A percentile compares a stretch with the other conserved stretches of the same genome.
These are phyloP conservation scores for Litsea cubeba DNA, from an alignment of 164 flowering plant genomes.

Conservation along the genomic window DNA sequence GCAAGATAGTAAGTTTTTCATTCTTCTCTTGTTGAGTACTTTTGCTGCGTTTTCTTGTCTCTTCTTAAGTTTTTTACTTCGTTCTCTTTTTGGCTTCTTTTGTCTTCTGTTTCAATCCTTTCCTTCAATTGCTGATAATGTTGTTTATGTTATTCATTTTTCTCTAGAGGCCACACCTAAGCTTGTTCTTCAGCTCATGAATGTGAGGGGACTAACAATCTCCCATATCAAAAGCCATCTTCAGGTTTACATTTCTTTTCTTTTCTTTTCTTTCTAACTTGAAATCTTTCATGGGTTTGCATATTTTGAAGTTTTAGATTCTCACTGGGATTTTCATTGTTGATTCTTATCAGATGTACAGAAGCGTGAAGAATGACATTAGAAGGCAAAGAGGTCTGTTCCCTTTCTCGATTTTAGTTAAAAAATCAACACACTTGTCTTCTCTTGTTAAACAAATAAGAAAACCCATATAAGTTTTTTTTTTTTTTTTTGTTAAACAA, in stretches of 20 bases:
- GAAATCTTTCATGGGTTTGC: too few relatives aligned
- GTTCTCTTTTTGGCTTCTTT: background rate
- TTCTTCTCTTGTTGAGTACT: background rate
- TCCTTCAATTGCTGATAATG: background rate
- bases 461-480: background rate
- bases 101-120: background rate
- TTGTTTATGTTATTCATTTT: too few relatives aligned
- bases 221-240: slow-evolving; percentile 87
- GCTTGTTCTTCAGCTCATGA: slow-evolving; percentile 76
- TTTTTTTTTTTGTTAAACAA: background rate
- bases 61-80: background rate
- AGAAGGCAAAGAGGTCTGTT: slow-evolving; percentile 38
- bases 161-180: slow-evolving; percentile 83
- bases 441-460: background rate
- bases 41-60: background rate
- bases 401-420: background rate
- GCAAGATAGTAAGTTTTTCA: slow-evolving; percentile 1
- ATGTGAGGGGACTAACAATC: slow-evolving; percentile 70
- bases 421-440: background rate
- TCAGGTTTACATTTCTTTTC: slow-evolving; percentile 39
- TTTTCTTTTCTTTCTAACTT: too few relatives aligned
- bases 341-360: slow-evolving; percentile 51
- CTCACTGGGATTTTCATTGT: slow-evolving; percentile 1
- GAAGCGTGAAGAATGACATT: slow-evolving; percentile 56
- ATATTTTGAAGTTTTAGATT: too few relatives aligned